These are phyloP conservation scores for Geotrichum bryndzae DNA, from an alignment of 1,139 yeast species.

Conservation along the genomic window DNA sequence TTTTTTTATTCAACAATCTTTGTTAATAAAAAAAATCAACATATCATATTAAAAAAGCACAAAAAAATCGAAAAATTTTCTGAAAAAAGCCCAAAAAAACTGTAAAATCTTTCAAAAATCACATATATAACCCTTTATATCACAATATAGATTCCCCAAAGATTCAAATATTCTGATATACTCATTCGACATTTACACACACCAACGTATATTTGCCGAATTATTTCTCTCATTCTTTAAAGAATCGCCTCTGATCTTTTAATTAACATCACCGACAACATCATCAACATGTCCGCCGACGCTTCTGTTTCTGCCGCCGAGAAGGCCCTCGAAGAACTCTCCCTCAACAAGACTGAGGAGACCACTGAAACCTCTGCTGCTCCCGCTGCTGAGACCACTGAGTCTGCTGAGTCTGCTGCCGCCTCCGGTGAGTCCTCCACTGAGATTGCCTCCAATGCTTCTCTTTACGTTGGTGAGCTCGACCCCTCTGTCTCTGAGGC, in stretches of 20 bases:
- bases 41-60: conserved; percentile 17
- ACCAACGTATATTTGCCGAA: not conserved
- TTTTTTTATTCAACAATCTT: conserved; percentile 13
- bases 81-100: conserved; percentile 12
- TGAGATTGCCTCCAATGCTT: conserved; percentile 53
- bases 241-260: not conserved
- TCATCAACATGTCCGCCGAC: conserved; percentile 32
- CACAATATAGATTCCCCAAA: not conserved
- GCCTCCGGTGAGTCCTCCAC: conserved; percentile 33
- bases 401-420: conserved; percentile 30
- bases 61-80: conserved; percentile 21
- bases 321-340: conserved; percentile 37
- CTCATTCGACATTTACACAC: not conserved
- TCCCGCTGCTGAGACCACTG: conserved; percentile 22
- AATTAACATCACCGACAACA: not conserved
- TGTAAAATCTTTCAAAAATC: conserved; percentile 19
- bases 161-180: not conserved
- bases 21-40: conserved; percentile 14
- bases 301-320: conserved; percentile 39
- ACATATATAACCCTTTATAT: conserved; percentile 1
- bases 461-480: conserved; percentile 96
- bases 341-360: conserved; percentile 28
- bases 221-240: not conserved
- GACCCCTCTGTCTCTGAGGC: conserved; percentile 94
- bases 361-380: conserved; percentile 24